Conservation (phyloP, 768 basidiomycete genomes). For the Lentinula guzmanii region DNA sequence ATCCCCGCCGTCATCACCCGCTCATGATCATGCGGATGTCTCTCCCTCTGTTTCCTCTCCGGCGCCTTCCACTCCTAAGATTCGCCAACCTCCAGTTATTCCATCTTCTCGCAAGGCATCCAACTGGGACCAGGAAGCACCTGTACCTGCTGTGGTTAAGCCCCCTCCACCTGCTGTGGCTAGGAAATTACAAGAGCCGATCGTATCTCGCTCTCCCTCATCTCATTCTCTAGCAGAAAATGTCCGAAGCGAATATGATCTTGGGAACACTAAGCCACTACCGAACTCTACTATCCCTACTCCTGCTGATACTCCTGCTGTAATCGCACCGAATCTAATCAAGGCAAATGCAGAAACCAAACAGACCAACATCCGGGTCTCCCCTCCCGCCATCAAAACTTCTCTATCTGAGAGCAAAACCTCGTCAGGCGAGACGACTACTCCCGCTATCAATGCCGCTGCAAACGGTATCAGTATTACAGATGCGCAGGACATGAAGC, state of each 20-base stretch:
- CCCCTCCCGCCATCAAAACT: neutral
- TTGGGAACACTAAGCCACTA: neutral
- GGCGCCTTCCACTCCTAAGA: neutral
- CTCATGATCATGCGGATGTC: constrained; percentile 19
- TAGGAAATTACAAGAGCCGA: neutral
- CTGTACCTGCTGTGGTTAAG: neutral
- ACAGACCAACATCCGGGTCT: neutral
- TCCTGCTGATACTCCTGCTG: neutral
- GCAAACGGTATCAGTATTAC: constrained; percentile 30
- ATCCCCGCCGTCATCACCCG: constrained; percentile 43
- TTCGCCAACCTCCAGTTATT: neutral
- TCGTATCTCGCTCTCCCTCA: neutral
- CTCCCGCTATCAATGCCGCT: constrained; percentile 14
- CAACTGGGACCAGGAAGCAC: neutral
- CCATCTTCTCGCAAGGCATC: neutral
- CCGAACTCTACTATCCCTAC: neutral
- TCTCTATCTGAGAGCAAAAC: neutral
- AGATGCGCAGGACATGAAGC: constrained; percentile 62
- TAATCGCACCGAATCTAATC: neutral
- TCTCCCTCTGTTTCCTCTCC: neutral
- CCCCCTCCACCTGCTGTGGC: neutral
- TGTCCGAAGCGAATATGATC: neutral
- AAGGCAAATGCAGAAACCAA: neutral
- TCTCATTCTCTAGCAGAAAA: neutral
- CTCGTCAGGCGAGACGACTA: neutral